A percentile compares a stretch with the other conserved stretches of the same genome.
These are phyloP conservation scores for Magnolia officinalis DNA, from an alignment of 164 flowering plant species.

Conservation along the genomic window DNA sequence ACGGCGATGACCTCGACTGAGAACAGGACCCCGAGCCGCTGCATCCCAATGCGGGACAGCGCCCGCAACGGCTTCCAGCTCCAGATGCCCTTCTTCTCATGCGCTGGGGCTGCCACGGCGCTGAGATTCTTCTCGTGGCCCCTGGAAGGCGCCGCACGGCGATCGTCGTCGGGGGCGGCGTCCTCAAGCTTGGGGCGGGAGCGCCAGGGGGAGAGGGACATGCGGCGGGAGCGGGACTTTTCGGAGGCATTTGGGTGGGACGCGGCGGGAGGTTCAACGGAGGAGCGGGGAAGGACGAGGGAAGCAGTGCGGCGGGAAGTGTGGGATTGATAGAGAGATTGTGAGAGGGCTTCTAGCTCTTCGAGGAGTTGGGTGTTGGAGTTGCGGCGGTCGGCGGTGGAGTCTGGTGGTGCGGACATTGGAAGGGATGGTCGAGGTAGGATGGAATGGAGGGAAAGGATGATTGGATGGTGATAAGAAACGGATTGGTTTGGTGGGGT, in stretches of 20 bases:
- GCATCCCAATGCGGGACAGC: conserved; percentile 73
- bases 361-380: conserved; percentile 59
- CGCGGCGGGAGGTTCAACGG: conserved; percentile 38
- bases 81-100: conserved; percentile 79
- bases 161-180: conserved; percentile 18
- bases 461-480: neutral
- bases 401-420: neutral
- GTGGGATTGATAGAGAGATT: conserved; percentile 65
- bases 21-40: conserved; percentile 71
- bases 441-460: conserved; percentile 1
- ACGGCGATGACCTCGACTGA: conserved; percentile 81
- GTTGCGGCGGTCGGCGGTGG: conserved; percentile 27
- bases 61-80: conserved; percentile 93
- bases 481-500: neutral
- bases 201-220: conserved; percentile 88
- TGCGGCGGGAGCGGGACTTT: conserved; percentile 47
- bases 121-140: neutral
- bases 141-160: neutral
- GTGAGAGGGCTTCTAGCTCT: conserved; percentile 71
- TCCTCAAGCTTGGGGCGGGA: conserved; percentile 56
- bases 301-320: conserved; percentile 65
- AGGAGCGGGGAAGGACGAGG: conserved; percentile 64
- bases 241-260: conserved; percentile 12
- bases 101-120: neutral
- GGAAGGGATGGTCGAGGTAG: conserved; percentile 5